These are phyloP conservation scores for Calendula officinalis DNA, from an alignment of 129 eudicot genomes.

Conservation along the genomic window DNA sequence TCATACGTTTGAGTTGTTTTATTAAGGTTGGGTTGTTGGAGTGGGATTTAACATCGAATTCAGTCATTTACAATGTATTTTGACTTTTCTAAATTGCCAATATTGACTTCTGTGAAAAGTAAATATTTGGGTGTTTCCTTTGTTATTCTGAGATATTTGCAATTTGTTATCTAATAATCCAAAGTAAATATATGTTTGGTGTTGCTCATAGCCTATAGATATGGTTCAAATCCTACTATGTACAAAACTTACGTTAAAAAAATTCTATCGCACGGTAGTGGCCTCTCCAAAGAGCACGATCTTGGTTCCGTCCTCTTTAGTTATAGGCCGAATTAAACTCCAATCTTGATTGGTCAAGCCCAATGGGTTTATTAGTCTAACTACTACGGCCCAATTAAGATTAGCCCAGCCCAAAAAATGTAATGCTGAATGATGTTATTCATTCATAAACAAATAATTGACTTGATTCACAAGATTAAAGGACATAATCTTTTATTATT, in stretches of 20 bases:
- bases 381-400: background rate
- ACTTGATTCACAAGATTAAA: too few relatives aligned
- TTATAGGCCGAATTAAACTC: background rate
- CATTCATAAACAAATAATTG: too few relatives aligned
- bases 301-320: background rate
- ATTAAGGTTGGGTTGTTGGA: conserved; percentile 10
- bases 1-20: too few relatives aligned
- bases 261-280: too few relatives aligned
- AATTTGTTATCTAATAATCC: background rate
- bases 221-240: too few relatives aligned
- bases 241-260: too few relatives aligned
- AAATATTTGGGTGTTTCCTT: background rate
- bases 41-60: conserved; percentile 10
- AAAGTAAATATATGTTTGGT: too few relatives aligned
- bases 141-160: background rate
- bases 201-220: too few relatives aligned
- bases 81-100: conserved; percentile 14
- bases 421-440: too few relatives aligned
- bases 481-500: too few relatives aligned
- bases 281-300: background rate
- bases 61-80: background rate
- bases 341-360: background rate
- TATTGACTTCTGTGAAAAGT: conserved; percentile 16
- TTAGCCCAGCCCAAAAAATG: background rate
- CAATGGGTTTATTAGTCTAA: background rate